Evolutionary conservation across 202 grass and related monocot genomes (phyloP), one percentile per base, ranked within the genome.

Genomic region (Sporobolus alterniflorus): DNA sequence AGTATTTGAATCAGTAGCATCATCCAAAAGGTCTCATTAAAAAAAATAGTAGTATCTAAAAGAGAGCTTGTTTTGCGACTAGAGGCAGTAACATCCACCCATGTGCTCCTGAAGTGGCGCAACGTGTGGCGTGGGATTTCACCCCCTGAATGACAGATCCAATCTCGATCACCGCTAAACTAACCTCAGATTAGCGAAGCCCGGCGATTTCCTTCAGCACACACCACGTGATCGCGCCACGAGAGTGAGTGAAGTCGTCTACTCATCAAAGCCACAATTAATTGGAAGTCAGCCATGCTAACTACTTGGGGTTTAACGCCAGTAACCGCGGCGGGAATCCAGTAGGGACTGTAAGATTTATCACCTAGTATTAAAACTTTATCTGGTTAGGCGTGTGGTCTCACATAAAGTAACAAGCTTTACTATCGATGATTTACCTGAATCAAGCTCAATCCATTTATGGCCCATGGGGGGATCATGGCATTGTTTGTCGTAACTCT

Each of bases 261-360:
- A 59, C 21, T 65, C 77, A 33, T 9, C 24, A 54, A 84, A 66
- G 57, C 30, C 81, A 52, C 71, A 17, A 33, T 82, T 86, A 82
- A 86, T 50, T 82, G 56, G 41, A n/a, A 60, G 71, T 89, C 77
- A 76, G 56, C 65, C 22, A 33, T 82, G 82, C 16, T 50, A 80
- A 64, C 11, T 30, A 64, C 16, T 20, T 52, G 62, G 56, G 48
- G 6, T 60, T 81, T 77, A 26, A 48, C 72, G 40, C 77, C 82
- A 49, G 29, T 61, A 82, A 86, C 78, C 54, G 56, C 78, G 83
- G 65, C 83, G 78, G 33, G 72, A 81, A 85, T 85, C 77, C 83
- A 76, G 77, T 63, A n/a, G 70, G 76, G 16, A 16, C 51, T 29
- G 67, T 61, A 62, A 21, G 52, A 71, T 24, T 46, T 13, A 1